Evolutionary conservation across 441 rosid species (phyloP), one percentile per base, ranked within the genome.

Genomic region (Arabidopsis lyrata): DNA sequence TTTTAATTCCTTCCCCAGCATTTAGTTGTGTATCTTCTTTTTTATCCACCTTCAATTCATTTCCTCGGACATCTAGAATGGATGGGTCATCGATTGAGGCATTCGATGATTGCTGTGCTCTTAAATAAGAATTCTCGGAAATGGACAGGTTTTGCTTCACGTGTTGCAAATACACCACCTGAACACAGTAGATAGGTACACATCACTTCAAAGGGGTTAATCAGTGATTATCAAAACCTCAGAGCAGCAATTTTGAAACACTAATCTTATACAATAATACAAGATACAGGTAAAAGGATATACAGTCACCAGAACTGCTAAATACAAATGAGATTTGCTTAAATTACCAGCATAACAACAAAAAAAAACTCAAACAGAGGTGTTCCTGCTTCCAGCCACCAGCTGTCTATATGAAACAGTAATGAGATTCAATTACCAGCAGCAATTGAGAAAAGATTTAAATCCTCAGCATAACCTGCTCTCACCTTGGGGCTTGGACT

Each of bases 291-390:
- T 29, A 58, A 36, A 50, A 49, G 7, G 39, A 59, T 50, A 48
- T 10, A 31, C 8, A 49, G 49, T 60, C 63, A 45, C 50, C 57
- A 45, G 39, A 58, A 66, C 31, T 27, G 35, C 13, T 62, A 61
- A 48, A 8, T 45, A 45, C 6, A 58, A 58, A 50, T 53, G n/a
- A 39, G 49, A 2, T 32, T 16, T 15, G 60, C 59, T 53, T 45
- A 66, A 64, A 70, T 79, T 75, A 95, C 99, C 97, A 90, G 89
- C 97, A 85, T 92, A 63, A 77, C 80, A 77, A 87, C 93, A 74
- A 92, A 88, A 63, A 88, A 95, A 81, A 95, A 86, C 83, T 95
- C 99, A 80, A 92, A 95, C 24, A 92, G 76, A 22, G 96, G 97
- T 74, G 88, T 85, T 76, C 99, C 99, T 74, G 93, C 84, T 63